These are phyloP conservation scores for Picea engelmannii DNA, from an alignment of 83 land plant genomes.

Conservation along the genomic window DNA sequence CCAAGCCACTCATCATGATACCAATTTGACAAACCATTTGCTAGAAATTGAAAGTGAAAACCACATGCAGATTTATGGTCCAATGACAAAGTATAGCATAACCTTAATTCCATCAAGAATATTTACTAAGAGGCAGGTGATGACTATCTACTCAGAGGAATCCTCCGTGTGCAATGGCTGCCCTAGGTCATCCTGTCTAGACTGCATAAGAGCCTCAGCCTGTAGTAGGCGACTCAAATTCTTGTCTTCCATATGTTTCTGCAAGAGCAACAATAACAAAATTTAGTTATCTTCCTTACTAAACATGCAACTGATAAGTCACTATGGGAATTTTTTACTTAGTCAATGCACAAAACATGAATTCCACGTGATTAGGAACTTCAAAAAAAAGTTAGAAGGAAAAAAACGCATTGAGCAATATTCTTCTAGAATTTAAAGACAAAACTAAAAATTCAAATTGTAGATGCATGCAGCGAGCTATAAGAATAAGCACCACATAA, in stretches of 20 bases:
- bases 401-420: too few species aligned
- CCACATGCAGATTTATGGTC: too few species aligned
- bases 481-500: too few species aligned
- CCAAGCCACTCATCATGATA: background rate
- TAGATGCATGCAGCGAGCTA: too few species aligned
- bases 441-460: too few species aligned
- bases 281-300: background rate
- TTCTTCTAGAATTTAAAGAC: too few species aligned
- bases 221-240: constrained; percentile 9
- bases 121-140: background rate
- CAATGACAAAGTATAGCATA: background rate
- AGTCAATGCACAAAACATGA: too few species aligned
- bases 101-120: constrained; percentile 6
- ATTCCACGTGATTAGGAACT: too few species aligned
- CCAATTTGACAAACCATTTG: background rate
- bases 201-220: background rate
- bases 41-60: background rate
- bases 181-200: background rate
- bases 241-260: constrained; percentile 11
- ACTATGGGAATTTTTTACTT: too few species aligned
- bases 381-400: too few species aligned
- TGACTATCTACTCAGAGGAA: constrained; percentile 3
- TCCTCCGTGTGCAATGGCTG: constrained; percentile 9
- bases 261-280: background rate
- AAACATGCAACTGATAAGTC: too few species aligned